Evolutionary conservation across 148 eudicot genomes (phyloP), one percentile per base, ranked within the genome.

Genomic region (Silene latifolia): DNA sequence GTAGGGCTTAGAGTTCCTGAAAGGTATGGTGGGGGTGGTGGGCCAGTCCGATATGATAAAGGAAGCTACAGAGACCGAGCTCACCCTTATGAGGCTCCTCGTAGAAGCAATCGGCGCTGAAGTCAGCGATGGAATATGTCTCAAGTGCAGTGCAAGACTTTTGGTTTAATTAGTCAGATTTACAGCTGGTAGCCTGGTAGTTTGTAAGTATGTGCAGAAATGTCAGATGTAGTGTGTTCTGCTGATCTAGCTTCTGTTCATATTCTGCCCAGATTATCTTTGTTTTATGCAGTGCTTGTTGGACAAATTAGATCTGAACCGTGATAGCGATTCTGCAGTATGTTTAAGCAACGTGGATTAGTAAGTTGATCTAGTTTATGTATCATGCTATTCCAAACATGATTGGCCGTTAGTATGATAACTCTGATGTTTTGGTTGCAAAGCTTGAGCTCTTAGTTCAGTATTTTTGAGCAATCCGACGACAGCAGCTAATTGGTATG

Each of bases 81-180:
- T 19, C 85, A 80, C 51, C 87, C 87, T 60, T 84, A 84, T 66
- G 83, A 82, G 20, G 80, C 73, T 53, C 81, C 87, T 69, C 72
- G 84, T 29, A 76, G 78, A 77, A 66, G 63, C 48, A 54, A 69
- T 25, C 74, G 85, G 0, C 79, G 69, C 74, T 84, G 81, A 84
- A 14, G 20, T 74, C 8, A 15, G 35, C 66, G 48, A 42, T 72
- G 51, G 17, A 67, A 60, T 72, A 64, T 60, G 39, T 19, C 42
- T 63, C 63, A 27, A 48, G 62, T 27, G 47, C 58, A 7, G 29
- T 65, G 73, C 32, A 21, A 71, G 51, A 39, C 29, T 62, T 61
- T 48, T 51, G 20, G 67, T 32, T 72, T 72, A 76, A 66, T 35
- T 80, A 44, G 17, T 73, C 71, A 64, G 74, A 10, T 59, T 48